Evolutionary conservation across 1,284 basidiomycete genomes (phyloP).

Genomic region (Hemileia vastatrix): DNA sequence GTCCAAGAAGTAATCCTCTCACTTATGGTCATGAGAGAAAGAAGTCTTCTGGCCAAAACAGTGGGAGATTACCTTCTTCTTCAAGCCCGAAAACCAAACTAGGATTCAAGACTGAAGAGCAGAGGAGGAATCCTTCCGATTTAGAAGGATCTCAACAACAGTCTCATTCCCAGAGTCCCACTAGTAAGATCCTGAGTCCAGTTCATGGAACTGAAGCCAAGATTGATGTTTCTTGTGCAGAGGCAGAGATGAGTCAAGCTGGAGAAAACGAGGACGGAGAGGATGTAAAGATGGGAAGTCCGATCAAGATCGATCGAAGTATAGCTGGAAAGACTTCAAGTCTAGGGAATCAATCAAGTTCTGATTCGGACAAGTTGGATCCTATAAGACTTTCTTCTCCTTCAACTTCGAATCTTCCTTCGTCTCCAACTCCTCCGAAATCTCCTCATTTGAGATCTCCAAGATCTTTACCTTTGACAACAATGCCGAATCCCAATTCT

Average conservation of each 20-base stretch:
- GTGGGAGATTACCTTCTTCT: too few species aligned
- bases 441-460: too few species aligned
- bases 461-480: too few species aligned
- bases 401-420: too few species aligned
- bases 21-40: too few species aligned
- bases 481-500: background rate
- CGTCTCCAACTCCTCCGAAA: too few species aligned
- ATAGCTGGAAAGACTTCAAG: background rate
- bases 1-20: background rate
- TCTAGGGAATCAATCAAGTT: background rate
- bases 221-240: background rate
- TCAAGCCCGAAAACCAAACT: background rate
- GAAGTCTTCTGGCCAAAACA: too few species aligned
- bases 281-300: background rate
- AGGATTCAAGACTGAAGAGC: background rate
- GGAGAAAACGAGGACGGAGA: background rate
- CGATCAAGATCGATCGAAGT: background rate
- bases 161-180: background rate
- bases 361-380: background rate
- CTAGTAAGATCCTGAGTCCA: background rate
- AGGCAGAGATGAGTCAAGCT: background rate
- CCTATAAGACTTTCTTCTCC: background rate
- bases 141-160: background rate
- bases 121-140: background rate
- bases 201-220: background rate